phyloP scores from a whole-genome alignment of 116 monocot species.

The Phalaenopsis hybrid region DNA sequence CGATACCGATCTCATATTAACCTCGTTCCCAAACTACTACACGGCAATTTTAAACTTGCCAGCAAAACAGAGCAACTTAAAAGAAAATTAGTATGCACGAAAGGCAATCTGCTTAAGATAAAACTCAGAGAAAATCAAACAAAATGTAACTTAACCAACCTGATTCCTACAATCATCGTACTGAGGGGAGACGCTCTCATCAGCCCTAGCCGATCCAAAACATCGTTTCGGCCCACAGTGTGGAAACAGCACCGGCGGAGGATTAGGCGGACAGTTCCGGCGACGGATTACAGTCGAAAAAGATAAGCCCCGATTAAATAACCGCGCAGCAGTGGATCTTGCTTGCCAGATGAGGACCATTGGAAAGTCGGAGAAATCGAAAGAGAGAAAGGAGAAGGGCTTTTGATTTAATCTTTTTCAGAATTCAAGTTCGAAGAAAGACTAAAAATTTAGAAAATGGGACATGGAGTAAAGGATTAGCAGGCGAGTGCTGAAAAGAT shows the following conservation, averaged over 20 bases:
- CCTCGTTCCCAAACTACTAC: too few relatives aligned
- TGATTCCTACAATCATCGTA: constrained; percentile 10
- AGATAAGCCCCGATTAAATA: background rate
- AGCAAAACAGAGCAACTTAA: too few relatives aligned
- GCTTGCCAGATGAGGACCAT: background rate
- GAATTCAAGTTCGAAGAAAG: background rate
- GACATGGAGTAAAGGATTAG: too few relatives aligned
- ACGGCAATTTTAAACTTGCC: too few relatives aligned
- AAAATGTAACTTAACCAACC: background rate
- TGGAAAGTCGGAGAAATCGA: background rate
- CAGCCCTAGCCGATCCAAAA: constrained; percentile 5
- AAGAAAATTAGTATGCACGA: too few relatives aligned
- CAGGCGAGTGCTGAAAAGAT: too few relatives aligned
- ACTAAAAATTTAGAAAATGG: background rate
- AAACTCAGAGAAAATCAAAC: background rate
- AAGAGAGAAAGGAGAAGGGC: background rate
- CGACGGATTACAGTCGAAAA: background rate
- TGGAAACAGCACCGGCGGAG: background rate
- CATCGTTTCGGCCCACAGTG: background rate
- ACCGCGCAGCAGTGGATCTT: constrained; percentile 1
- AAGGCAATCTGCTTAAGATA: background rate
- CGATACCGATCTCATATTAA: too few relatives aligned
- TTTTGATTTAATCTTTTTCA: background rate
- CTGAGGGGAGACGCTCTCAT: constrained; percentile 9
- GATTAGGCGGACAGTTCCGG: background rate